Percentiles rank a stretch among this genome's conserved stretches.
Conservation (phyloP, 139 green algal species). For the Monoraphidium neglectum region DNA sequence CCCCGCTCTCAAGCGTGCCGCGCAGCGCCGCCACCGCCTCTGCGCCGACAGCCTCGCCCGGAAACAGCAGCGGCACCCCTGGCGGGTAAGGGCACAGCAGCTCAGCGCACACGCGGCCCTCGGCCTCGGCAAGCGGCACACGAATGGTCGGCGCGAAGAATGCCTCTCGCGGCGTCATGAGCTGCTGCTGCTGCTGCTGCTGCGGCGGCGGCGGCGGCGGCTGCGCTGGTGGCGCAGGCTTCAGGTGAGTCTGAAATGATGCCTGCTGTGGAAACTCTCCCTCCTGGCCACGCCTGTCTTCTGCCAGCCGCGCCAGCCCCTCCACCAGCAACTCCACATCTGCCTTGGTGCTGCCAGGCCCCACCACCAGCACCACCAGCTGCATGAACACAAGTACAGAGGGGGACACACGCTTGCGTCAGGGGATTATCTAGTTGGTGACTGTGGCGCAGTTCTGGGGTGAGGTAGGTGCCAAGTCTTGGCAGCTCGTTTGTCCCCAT, state of each 20-base stretch:
- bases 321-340: conserved; percentile 48
- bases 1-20: conserved; percentile 41
- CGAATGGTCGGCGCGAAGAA: conserved; percentile 47
- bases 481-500: too few species aligned
- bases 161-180: conserved; percentile 53
- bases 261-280: neutral
- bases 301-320: conserved; percentile 14
- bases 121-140: neutral
- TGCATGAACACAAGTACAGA: conserved; percentile 6
- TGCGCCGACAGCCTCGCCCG: conserved; percentile 70
- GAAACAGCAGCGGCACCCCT: conserved; percentile 79
- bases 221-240: neutral
- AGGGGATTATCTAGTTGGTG: too few species aligned
- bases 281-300: neutral
- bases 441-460: too few species aligned
- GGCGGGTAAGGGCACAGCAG: conserved; percentile 91
- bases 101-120: conserved; percentile 68
- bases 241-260: neutral
- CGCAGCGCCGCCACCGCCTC: conserved; percentile 41
- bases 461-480: too few species aligned
- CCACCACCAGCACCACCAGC: conserved; percentile 76
- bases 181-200: neutral
- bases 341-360: conserved; percentile 48
- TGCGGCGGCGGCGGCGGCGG: neutral
- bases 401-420: neutral